phyloP scores from a whole-genome alignment of 2,329 filamentous ascomycete genomes.

The Fonsecaea multimorphosa region DNA sequence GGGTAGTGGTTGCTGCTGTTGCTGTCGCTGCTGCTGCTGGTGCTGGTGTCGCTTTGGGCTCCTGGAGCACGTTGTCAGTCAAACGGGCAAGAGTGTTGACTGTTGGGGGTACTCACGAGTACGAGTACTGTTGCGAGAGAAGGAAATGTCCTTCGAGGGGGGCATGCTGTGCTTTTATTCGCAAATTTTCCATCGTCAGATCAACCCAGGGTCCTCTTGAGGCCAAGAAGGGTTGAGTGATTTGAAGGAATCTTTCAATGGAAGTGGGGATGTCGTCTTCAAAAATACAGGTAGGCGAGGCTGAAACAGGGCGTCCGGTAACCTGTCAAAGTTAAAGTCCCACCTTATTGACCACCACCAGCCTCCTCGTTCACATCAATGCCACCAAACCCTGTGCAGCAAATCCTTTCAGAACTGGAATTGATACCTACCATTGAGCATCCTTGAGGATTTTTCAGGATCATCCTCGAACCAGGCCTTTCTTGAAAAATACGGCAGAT shows the following conservation, averaged over 20 bases:
- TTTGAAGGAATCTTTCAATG: neutral
- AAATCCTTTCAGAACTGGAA: no score
- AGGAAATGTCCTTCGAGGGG: neutral
- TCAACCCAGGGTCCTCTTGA: neutral
- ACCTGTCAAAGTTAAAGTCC: neutral
- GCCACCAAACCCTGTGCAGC: neutral
- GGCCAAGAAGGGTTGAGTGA: neutral
- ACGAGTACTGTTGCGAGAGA: constrained; percentile 1
- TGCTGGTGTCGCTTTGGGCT: neutral
- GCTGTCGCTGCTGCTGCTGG: neutral
- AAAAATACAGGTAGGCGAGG: neutral
- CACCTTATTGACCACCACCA: neutral
- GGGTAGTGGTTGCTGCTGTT: constrained; percentile 1
- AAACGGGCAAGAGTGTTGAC: neutral
- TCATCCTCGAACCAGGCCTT: neutral
- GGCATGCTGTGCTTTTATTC: neutral
- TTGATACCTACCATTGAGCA: neutral
- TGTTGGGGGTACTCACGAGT: neutral
- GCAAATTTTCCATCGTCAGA: neutral
- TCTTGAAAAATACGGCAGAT: neutral
- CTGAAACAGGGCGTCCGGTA: neutral
- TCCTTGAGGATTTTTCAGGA: neutral
- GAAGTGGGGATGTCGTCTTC: neutral
- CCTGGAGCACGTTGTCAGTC: constrained; percentile 1
- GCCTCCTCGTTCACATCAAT: neutral